phyloP scores from a whole-genome alignment of 2,329 filamentous ascomycete genomes.

The Hymenoscyphus fructigenus region DNA sequence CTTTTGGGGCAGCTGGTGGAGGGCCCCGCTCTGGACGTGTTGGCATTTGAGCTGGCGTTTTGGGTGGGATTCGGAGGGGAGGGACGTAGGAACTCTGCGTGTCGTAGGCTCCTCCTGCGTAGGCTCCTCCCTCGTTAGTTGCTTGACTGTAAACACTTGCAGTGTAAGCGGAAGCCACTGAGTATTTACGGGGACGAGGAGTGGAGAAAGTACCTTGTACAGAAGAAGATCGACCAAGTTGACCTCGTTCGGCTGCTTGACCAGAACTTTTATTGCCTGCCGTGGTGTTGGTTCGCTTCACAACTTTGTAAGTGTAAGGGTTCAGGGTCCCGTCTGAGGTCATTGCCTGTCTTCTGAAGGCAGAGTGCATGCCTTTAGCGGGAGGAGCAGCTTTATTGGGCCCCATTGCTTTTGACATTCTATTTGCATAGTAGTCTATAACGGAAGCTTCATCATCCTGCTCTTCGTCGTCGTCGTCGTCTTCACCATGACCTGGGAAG shows the following conservation, averaged over 20 bases:
- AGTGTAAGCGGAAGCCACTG: conserved; percentile 3
- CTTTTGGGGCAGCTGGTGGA: not conserved
- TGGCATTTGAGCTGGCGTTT: not conserved
- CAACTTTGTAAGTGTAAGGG: not conserved
- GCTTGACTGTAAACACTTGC: conserved; percentile 12
- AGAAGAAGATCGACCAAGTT: not conserved
- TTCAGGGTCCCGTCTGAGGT: not conserved
- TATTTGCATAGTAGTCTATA: not conserved
- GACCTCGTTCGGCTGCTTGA: not conserved
- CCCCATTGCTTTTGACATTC: not conserved
- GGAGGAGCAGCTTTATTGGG: too few relatives aligned
- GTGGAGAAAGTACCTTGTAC: not conserved
- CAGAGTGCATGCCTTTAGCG: conserved; percentile 12
- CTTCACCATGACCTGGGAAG: not conserved
- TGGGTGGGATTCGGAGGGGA: not conserved
- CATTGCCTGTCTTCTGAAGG: conserved; percentile 9
- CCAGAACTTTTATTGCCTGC: not conserved
- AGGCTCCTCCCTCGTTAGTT: not conserved
- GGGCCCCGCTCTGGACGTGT: not conserved
- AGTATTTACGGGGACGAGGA: not conserved
- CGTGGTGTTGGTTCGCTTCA: not conserved
- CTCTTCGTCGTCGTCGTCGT: not conserved
- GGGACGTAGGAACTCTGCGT: not conserved
- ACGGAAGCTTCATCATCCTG: not conserved
- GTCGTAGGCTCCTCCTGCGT: not conserved